These are phyloP conservation scores for Fusarium ambrosium DNA, from an alignment of 2,329 filamentous ascomycete genomes.

Conservation along the genomic window DNA sequence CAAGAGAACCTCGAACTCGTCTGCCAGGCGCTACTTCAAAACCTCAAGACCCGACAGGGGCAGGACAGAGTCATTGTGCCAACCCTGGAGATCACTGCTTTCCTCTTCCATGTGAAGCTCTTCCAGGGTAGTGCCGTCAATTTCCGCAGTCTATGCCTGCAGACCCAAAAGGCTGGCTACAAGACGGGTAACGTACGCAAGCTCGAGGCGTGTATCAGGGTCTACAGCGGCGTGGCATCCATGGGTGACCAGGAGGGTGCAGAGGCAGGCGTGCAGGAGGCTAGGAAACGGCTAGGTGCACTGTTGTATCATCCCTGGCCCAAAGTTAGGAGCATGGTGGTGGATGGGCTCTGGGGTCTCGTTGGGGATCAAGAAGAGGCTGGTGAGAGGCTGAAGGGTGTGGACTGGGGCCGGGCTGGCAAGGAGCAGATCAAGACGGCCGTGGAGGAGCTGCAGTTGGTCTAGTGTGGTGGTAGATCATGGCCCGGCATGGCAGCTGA, in stretches of 20 bases:
- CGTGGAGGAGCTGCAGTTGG: slow-evolving; percentile 60
- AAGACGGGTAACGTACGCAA: slow-evolving; percentile 87
- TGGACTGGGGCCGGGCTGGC: slow-evolving; percentile 70
- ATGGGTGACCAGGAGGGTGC: slow-evolving; percentile 40
- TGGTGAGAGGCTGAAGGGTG: slow-evolving; percentile 59
- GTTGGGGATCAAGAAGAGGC: slow-evolving; percentile 48
- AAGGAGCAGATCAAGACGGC: slow-evolving; percentile 60
- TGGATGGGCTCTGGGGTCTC: slow-evolving; percentile 71
- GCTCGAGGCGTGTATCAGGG: slow-evolving; percentile 81
- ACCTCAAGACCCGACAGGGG: slow-evolving; percentile 66
- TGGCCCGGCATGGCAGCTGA: slow-evolving; percentile 24
- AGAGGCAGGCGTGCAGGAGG: slow-evolving; percentile 60
- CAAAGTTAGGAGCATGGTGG: slow-evolving; percentile 71
- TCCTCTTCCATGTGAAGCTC: slow-evolving; percentile 76
- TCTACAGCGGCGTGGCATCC: slow-evolving; percentile 79
- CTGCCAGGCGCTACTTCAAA: slow-evolving; percentile 65
- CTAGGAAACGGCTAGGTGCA: slow-evolving; percentile 76
- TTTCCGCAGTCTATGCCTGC: slow-evolving; percentile 73
- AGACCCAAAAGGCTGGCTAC: slow-evolving; percentile 83
- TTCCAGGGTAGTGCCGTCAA: slow-evolving; percentile 59
- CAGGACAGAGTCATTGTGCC: slow-evolving; percentile 82
- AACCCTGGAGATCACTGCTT: slow-evolving; percentile 81
- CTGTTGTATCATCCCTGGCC: slow-evolving; percentile 89
- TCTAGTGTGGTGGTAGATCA: slow-evolving; percentile 32
- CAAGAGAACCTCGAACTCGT: slow-evolving; percentile 58